Evolutionary conservation across 345 rosid species (phyloP), one percentile per base, ranked within the genome.

Genomic region (Rhodamnia rubescens): DNA sequence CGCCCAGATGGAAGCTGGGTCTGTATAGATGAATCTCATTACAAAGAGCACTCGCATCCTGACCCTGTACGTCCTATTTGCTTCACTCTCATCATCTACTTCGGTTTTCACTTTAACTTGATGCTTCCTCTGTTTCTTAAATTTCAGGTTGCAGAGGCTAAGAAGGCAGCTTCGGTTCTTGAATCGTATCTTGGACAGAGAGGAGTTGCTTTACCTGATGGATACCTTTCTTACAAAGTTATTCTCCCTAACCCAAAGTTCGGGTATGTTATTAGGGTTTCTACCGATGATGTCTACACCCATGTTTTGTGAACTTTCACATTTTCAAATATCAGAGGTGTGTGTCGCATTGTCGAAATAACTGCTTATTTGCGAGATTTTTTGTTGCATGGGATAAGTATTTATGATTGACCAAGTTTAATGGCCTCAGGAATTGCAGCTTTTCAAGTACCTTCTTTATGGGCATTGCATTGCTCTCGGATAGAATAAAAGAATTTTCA

Each of bases 161-260:
- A 91, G 84, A 91, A 89, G 84, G 93, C 92, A 87, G 94, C 92
- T 90, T 90, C 90, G 42, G 86, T 97, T 89, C 97, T 97, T 85
- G 95, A 94, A 90, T 92, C 96, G 83, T 97, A 97, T 90, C 93
- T 95, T 88, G 96, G 94, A 84, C 99, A 94, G 89, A 93, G 98
- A 86, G 98, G 99, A 53, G 89, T 95, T 88, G 82, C 94, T 87
- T 87, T 97, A 56, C 96, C 93, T 7, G 95, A 95, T 85, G 99
- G 94, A 86, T 94, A 92, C 84, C 69, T 95, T 83, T 93, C 98
- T 83, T 93, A 88, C 92, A 95, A 95, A 95, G 96, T 97, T 88
- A 89, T 97, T 40, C 86, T 97, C 85, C 97, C 99, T 82, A 94
- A 95, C 91, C 98, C 99, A 40, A 95, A 92, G 85, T 97, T 93